A percentile compares a stretch with the other conserved stretches of the same genome.
phyloP scores from a whole-genome alignment of 108 stramenopile genomes.

The Pseudonitzschia multistriata region DNA sequence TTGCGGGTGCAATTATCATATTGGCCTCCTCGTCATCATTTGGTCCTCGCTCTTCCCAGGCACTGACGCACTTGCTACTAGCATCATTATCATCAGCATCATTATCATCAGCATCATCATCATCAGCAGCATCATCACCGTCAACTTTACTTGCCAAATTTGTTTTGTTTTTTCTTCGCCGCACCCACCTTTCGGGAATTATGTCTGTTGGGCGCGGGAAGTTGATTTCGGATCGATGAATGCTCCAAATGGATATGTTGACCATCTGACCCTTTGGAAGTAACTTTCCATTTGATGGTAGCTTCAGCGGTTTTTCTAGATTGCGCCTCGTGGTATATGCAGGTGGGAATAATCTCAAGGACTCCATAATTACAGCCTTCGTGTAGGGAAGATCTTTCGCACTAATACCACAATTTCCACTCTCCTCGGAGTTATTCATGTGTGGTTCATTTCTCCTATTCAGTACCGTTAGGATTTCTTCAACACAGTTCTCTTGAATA shows the following conservation, averaged over 20 bases:
- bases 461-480: conserved; percentile 26
- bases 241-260: conserved; percentile 34
- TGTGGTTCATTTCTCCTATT: background rate
- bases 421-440: background rate
- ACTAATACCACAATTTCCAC: background rate
- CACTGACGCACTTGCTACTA: background rate
- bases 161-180: background rate
- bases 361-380: conserved; percentile 43
- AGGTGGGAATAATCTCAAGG: conserved; percentile 46
- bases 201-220: conserved; percentile 47
- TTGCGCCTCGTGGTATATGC: conserved; percentile 39
- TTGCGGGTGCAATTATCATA: conserved; percentile 15
- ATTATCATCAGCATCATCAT: background rate
- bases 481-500: conserved; percentile 29
- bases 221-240: conserved; percentile 40
- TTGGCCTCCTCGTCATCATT: conserved; percentile 2
- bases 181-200: conserved; percentile 54
- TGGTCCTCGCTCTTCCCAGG: conserved; percentile 10
- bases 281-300: conserved; percentile 13
- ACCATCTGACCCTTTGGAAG: conserved; percentile 40
- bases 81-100: background rate
- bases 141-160: background rate
- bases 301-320: conserved; percentile 29
- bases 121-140: background rate
- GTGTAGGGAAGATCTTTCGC: conserved; percentile 34